These are phyloP conservation scores for Coemansia sp. DNA, from an alignment of 192 early-diverging fungal genomes.

Conservation along the genomic window DNA sequence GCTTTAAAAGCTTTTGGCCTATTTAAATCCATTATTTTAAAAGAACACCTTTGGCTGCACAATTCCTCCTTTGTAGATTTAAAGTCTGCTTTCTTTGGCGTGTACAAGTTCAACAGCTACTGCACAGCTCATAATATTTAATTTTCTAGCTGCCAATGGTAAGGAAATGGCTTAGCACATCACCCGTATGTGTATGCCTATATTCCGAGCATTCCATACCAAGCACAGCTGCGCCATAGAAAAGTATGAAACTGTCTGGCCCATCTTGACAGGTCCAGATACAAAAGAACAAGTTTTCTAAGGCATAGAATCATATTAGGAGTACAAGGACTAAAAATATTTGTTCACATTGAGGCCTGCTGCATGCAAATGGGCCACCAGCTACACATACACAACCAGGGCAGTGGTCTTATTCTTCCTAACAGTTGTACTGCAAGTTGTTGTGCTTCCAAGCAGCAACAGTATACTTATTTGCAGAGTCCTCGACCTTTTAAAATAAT, in stretches of 20 bases:
- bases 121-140: constrained; percentile 48
- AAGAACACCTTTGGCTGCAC: background rate
- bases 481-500: too few species aligned
- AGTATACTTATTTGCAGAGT: too few species aligned
- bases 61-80: constrained; percentile 4
- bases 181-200: constrained; percentile 9
- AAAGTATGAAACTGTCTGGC: constrained; percentile 75
- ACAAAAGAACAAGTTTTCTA: too few species aligned
- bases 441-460: too few species aligned
- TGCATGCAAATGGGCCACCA: too few species aligned
- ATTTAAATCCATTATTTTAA: constrained; percentile 26
- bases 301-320: too few species aligned
- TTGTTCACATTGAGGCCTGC: too few species aligned
- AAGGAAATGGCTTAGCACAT: constrained; percentile 68
- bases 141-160: constrained; percentile 62
- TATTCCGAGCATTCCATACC: constrained; percentile 22
- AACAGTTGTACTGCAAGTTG: too few species aligned
- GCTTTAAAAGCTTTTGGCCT: too few species aligned
- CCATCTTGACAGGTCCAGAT: constrained; percentile 47
- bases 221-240: constrained; percentile 29
- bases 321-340: too few species aligned
- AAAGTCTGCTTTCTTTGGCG: constrained; percentile 29
- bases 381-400: too few species aligned
- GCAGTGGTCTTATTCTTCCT: too few species aligned
- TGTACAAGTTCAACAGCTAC: constrained; percentile 50